Evolutionary conservation across 371 early-diverging fungal species (phyloP), one percentile per base, ranked within the genome.

Genomic region (Batkoa obscura): DNA sequence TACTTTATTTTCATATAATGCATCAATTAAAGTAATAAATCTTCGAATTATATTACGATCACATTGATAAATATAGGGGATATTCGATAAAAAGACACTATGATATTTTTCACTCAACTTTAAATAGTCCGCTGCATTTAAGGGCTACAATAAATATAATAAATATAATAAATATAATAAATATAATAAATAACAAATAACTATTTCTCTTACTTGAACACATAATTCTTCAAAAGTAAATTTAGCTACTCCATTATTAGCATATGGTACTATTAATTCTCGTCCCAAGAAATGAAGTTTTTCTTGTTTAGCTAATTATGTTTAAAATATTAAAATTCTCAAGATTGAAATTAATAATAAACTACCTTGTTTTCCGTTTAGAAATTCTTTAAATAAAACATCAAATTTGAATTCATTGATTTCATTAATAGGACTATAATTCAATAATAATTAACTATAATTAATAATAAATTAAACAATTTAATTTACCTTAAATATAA

Each of bases 1-100:
- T 8, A 72, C 69, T 36, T 79, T 75, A 17, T 71, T 71, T 41
- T 96, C 94, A 63, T 96, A 96, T 54, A 91, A 65, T 10, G 91
- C 83, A 66, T 96, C 97, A 51, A 96, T 74, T 36, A 96, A 66
- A 0, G 94, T 94, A 58, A 96, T 96, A 58, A 94, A 87, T 32
- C 95, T 76, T 2, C 95, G 74, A 0, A 92, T 88, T 63, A 90
- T 89, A 57, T 88, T 83, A 4, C 90, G 75, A 61, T 86, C 79
- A 2, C 72, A 73, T 15, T 75, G 64, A 37, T 70, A 60, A 84
- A 95, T 82, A n/a, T 72, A 69, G 0, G 95, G 95, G 35, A 96
- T 83, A 59, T 84, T 81, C 1, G 84, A 81, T 36, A 96, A 60
- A 2, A 96, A 65, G 31, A 96, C 58, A 0, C 80, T 80, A 42